phyloP scores from a whole-genome alignment of 2,329 filamentous ascomycete genomes.

The Fusarium sp. region DNA sequence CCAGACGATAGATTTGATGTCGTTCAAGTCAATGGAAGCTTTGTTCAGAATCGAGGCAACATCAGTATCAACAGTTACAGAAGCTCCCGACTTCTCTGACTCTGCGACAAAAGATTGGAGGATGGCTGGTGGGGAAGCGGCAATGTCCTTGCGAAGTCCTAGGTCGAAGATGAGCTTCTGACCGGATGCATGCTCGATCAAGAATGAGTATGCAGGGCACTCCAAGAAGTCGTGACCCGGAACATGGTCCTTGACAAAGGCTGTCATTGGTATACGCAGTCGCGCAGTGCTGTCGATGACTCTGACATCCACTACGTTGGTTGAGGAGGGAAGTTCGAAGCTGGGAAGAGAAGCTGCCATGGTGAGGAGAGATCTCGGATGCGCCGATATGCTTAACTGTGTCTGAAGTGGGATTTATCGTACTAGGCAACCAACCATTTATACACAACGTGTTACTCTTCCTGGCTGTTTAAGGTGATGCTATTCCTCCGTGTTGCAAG shows the following conservation, averaged over 20 bases:
- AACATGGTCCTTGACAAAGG: not conserved
- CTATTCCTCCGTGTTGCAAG: not conserved
- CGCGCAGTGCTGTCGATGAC: constrained; percentile 1
- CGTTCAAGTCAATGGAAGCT: not conserved
- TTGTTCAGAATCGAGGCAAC: constrained; percentile 17
- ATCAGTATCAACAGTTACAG: constrained; percentile 11
- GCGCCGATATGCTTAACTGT: not conserved
- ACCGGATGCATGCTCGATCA: constrained; percentile 14
- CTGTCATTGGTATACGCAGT: not conserved
- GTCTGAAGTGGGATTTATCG: not conserved
- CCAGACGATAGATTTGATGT: constrained; percentile 30
- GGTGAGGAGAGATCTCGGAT: not conserved
- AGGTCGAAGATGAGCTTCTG: constrained; percentile 25
- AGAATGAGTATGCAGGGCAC: constrained; percentile 8
- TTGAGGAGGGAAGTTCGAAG: not conserved
- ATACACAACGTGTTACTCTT: not conserved
- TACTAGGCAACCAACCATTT: not conserved
- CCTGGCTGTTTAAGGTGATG: not conserved
- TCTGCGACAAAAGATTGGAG: not conserved
- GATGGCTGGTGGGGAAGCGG: constrained; percentile 6
- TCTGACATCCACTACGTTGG: not conserved
- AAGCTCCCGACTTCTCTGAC: not conserved
- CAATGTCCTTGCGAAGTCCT: constrained; percentile 16
- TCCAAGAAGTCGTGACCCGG: not conserved
- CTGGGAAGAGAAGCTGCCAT: not conserved